phyloP scores from a whole-genome alignment of 495 filamentous ascomycete species.

The Annulohypoxylon nitens region DNA sequence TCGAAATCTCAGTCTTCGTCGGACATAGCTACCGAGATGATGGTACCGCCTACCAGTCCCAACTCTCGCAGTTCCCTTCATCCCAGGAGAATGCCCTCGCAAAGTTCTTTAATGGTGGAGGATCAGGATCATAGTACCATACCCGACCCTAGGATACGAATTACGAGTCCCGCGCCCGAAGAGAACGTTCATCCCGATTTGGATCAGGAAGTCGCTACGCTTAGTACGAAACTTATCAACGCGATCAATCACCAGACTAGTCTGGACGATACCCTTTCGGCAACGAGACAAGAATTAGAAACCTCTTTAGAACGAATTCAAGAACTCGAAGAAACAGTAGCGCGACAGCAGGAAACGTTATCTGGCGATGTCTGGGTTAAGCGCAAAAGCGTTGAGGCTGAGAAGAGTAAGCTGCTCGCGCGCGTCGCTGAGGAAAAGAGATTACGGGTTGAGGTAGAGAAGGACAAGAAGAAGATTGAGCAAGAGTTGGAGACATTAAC shows the following conservation, averaged over 20 bases:
- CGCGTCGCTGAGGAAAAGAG: slow-evolving; percentile 74
- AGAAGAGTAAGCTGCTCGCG: slow-evolving; percentile 56
- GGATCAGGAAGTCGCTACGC: slow-evolving; percentile 86
- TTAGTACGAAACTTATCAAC: slow-evolving; percentile 95
- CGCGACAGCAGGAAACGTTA: slow-evolving; percentile 66
- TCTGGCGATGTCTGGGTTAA: slow-evolving; percentile 79
- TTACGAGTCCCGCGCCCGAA: slow-evolving; percentile 52
- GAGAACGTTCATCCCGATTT: slow-evolving; percentile 75
- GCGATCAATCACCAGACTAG: slow-evolving; percentile 97
- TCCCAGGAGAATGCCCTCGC: slow-evolving; percentile 48
- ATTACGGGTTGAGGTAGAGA: slow-evolving; percentile 74
- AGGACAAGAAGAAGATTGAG: slow-evolving; percentile 76
- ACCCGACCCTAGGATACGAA: slow-evolving; percentile 62
- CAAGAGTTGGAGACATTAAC: slow-evolving; percentile 91
- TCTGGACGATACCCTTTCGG: slow-evolving; percentile 87
- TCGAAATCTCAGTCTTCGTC: slow-evolving; percentile 51
- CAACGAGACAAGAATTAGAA: slow-evolving; percentile 86
- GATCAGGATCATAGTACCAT: slow-evolving; percentile 63
- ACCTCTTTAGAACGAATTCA: slow-evolving; percentile 74
- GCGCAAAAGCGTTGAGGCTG: slow-evolving; percentile 60
- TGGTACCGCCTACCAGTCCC: slow-evolving; percentile 29
- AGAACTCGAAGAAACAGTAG: slow-evolving; percentile 71
- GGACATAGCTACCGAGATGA: slow-evolving; percentile 46
- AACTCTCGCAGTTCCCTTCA: slow-evolving; percentile 50
- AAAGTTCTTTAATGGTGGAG: slow-evolving; percentile 56